phyloP scores from a whole-genome alignment of 2,329 filamentous ascomycete species.

The Rutstroemia sp. region DNA sequence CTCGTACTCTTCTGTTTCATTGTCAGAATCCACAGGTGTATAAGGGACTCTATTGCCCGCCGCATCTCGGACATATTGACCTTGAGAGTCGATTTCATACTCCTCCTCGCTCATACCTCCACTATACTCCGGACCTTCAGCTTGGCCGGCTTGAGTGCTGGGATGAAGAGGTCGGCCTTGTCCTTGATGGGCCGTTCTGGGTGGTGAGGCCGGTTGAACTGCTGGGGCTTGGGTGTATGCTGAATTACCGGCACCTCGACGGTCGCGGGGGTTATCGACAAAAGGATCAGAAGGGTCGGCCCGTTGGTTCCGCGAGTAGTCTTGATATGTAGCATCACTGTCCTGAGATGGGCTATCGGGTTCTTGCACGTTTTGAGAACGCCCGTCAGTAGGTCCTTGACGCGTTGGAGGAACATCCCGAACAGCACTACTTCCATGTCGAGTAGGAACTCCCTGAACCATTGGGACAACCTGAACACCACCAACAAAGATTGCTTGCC shows the following conservation, averaged over 20 bases:
- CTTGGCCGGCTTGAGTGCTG: conserved; percentile 3
- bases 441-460: conserved; percentile 61
- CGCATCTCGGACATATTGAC: conserved; percentile 53
- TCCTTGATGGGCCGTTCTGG: conserved; percentile 37
- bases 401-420: conserved; percentile 36
- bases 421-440: conserved; percentile 38
- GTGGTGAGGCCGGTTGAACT: conserved; percentile 33
- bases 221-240: conserved; percentile 33
- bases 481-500: conserved; percentile 80
- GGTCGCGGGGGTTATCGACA: conserved; percentile 36
- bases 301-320: conserved; percentile 23
- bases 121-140: conserved; percentile 31
- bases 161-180: conserved; percentile 26
- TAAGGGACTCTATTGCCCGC: conserved; percentile 51
- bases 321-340: conserved; percentile 23
- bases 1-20: conserved; percentile 51
- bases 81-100: conserved; percentile 56
- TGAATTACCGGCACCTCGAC: conserved; percentile 23
- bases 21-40: conserved; percentile 41
- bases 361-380: conserved; percentile 7
- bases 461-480: conserved; percentile 95
- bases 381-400: conserved; percentile 35
- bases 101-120: conserved; percentile 61
- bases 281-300: conserved; percentile 61
- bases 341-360: background rate